Conservation (phyloP, 2,329 filamentous ascomycete species). For the Lecanoromycetidae sp. region DNA sequence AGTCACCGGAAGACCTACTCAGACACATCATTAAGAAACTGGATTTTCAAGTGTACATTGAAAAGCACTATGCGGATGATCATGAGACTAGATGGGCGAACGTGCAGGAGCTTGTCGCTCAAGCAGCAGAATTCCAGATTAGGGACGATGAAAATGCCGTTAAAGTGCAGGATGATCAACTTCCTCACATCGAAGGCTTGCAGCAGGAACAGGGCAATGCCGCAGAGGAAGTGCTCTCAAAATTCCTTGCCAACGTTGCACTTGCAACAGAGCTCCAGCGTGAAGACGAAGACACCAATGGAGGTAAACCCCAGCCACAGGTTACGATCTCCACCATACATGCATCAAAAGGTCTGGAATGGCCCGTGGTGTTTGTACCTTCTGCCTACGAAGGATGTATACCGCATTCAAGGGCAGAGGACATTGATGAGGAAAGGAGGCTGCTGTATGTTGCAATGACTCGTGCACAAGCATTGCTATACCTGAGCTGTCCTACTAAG, state of each 20-base stretch:
- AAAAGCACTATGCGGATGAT: slow-evolving; percentile 58
- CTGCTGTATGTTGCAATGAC: slow-evolving; percentile 96
- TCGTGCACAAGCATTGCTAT: slow-evolving; percentile 71
- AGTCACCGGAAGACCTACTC: slow-evolving; percentile 38
- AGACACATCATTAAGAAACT: slow-evolving; percentile 52
- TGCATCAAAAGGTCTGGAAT: slow-evolving; percentile 88
- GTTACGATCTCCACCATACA: slow-evolving; percentile 95
- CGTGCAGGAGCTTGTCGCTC: slow-evolving; percentile 71
- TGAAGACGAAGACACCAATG: slow-evolving; percentile 47
- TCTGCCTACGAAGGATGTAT: slow-evolving; percentile 83
- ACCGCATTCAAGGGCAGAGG: slow-evolving; percentile 74
- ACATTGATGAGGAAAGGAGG: slow-evolving; percentile 74
- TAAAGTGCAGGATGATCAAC: slow-evolving; percentile 32
- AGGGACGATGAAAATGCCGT: slow-evolving; percentile 25
- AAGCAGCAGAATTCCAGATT: slow-evolving; percentile 57
- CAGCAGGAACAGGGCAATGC: slow-evolving; percentile 44
- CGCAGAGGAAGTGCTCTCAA: slow-evolving; percentile 54
- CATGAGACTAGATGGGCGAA: slow-evolving; percentile 75
- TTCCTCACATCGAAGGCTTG: slow-evolving; percentile 58
- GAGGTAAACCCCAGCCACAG: slow-evolving; percentile 41
- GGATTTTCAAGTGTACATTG: slow-evolving; percentile 60
- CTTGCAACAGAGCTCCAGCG: slow-evolving; percentile 65
- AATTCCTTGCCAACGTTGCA: slow-evolving; percentile 80
- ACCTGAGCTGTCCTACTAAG: slow-evolving; percentile 67
- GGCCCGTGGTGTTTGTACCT: slow-evolving; percentile 90